Evolutionary conservation across 2,329 filamentous ascomycete genomes (phyloP), one percentile per base, ranked within the genome.

Genomic region (Diaporthe vexans): DNA sequence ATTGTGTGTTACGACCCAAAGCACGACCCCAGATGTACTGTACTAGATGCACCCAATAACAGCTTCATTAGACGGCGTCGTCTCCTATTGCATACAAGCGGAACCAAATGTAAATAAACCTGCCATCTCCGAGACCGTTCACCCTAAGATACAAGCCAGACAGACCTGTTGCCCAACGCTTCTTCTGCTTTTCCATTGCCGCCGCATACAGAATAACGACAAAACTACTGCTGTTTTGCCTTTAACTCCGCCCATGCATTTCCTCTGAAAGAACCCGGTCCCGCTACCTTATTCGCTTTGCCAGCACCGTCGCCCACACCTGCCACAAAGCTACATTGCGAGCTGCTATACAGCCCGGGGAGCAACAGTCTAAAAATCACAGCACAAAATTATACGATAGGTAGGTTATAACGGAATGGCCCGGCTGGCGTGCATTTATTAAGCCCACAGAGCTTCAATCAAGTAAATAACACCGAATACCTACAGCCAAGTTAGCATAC

Each of bases 401-500:
- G 37, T 68, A 61, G 33, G 52, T 35, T 54, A 43, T 29, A 58
- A 73, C n/a, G 52, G 33, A 46, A 40, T 54, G 40, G 4, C 13
- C 26, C 21, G 19, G 40, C 17, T 56, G 9, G 10, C 21, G n/a
- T 26, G 26, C 33, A 15, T 11, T 11, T 29, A 9, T 75, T 84
- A 90, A 69, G 84, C 84, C 80, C 91, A 91, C 80, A 95, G 85
- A 19, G 93, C 93, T 84, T 98, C 96, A 75, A 95, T 87, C 51
- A 97, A 85, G 84, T 99, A 99, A 78, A 99, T 95, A 79, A 98
- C 84, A 75, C 95, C 96, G 81, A 99, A 99, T 40, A 65, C 24
- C 15, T 9, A 51, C 35, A 40, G n/a, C 48, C 33, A n/a, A 37
- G n/a, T 77, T 61, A 75, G 68, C 46, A 70, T 26, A 29, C 15